phyloP scores from a whole-genome alignment of 176 grass and related monocot species.

The Musa schizocarpa region DNA sequence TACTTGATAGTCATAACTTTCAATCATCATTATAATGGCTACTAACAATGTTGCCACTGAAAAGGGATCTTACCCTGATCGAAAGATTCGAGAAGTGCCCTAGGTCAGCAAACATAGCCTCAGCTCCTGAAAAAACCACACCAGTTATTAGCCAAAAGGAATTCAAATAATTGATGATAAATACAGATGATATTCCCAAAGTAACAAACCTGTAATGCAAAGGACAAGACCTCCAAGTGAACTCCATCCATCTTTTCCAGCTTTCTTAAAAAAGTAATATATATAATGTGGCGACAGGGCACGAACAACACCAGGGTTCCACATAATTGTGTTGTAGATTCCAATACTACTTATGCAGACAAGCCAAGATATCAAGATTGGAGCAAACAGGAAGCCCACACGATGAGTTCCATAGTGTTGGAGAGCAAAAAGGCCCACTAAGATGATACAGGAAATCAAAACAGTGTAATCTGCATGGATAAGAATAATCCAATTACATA shows the following conservation, averaged over 20 bases:
- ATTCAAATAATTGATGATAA: background rate
- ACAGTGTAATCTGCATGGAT: constrained; percentile 54
- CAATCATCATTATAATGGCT: background rate
- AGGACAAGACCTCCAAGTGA: constrained; percentile 87
- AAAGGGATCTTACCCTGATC: constrained; percentile 7
- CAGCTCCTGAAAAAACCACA: constrained; percentile 46
- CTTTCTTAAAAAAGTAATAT: constrained; percentile 76
- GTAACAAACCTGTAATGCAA: constrained; percentile 74
- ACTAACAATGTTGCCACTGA: background rate
- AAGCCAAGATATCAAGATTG: constrained; percentile 78
- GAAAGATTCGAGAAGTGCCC: constrained; percentile 26
- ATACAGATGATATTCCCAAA: constrained; percentile 1
- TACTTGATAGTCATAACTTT: background rate
- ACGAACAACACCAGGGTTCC: constrained; percentile 62
- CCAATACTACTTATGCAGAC: constrained; percentile 67
- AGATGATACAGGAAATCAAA: constrained; percentile 49
- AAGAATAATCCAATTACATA: background rate
- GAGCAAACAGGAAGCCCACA: constrained; percentile 81
- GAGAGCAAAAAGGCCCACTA: constrained; percentile 59
- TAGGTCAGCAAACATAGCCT: constrained; percentile 96
- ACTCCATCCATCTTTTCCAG: constrained; percentile 83
- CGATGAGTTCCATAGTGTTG: constrained; percentile 81
- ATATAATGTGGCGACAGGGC: constrained; percentile 85
- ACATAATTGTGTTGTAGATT: constrained; percentile 74
- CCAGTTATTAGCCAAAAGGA: constrained; percentile 11